These are phyloP conservation scores for Phylloporus scabripes DNA, from an alignment of 768 basidiomycete species.

Conservation along the genomic window DNA sequence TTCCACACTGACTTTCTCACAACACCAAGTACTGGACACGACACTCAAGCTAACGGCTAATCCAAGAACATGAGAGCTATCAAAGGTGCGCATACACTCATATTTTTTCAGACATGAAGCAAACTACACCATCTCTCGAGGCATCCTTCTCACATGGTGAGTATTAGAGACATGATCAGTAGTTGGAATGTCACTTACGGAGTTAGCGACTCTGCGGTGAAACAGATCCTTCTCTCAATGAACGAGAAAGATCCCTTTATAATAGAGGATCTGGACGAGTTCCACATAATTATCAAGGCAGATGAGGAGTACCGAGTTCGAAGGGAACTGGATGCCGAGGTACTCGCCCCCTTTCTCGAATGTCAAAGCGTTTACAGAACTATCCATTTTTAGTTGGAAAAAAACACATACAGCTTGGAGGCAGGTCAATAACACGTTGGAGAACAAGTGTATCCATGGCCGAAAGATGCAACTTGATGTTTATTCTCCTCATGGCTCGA, in stretches of 20 bases:
- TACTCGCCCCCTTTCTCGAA: constrained; percentile 18
- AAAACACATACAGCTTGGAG: neutral
- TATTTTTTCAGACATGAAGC: constrained; percentile 3
- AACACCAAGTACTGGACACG: no score
- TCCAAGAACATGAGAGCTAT: constrained; percentile 56
- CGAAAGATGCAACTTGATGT: no score
- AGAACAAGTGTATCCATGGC: neutral
- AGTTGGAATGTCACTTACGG: neutral
- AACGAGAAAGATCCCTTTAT: constrained; percentile 78
- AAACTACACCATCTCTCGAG: constrained; percentile 29
- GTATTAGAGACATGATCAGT: constrained; percentile 10
- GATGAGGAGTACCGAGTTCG: constrained; percentile 74
- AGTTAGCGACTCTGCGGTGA: constrained; percentile 78
- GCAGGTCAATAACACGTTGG: neutral
- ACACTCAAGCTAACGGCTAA: no score
- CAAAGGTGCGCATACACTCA: constrained; percentile 41
- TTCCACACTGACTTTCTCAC: neutral
- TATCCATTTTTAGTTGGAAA: constrained; percentile 53
- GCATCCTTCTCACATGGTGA: constrained; percentile 65
- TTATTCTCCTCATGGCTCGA: no score
- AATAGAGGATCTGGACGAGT: constrained; percentile 82
- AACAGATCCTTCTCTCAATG: constrained; percentile 79
- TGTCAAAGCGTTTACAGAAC: neutral
- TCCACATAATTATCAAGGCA: constrained; percentile 76
- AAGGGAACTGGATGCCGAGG: constrained; percentile 71